A percentile compares a stretch with the other conserved stretches of the same genome.
phyloP scores from a whole-genome alignment of 1,139 yeast species.

The Suhomyces panamericanus region DNA sequence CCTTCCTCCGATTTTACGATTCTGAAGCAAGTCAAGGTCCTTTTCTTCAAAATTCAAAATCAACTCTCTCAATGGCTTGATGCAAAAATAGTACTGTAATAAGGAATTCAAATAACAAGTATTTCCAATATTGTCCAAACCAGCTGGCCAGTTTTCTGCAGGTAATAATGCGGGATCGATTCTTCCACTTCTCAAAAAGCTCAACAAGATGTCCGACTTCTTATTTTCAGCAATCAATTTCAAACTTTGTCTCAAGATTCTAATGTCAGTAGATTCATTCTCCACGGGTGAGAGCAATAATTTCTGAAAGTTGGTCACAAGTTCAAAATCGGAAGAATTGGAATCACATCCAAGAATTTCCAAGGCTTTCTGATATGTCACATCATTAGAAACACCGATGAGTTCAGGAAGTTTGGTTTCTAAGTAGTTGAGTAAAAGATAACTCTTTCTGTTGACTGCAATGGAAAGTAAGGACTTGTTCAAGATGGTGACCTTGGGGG shows the following conservation, averaged over 20 bases:
- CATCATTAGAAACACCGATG: slow-evolving; percentile 18
- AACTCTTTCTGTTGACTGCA: slow-evolving; percentile 43
- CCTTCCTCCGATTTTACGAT: slow-evolving; percentile 81
- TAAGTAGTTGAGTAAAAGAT: slow-evolving; percentile 46
- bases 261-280: slow-evolving; percentile 35
- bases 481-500: slow-evolving; percentile 42
- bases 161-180: slow-evolving; percentile 63
- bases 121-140: slow-evolving; percentile 90
- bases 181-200: slow-evolving; percentile 57
- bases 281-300: slow-evolving; percentile 20
- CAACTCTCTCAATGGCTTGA: slow-evolving; percentile 74
- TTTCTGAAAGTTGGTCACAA: slow-evolving; percentile 55
- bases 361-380: slow-evolving; percentile 38
- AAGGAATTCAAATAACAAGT: slow-evolving; percentile 92
- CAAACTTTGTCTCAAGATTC: slow-evolving; percentile 52
- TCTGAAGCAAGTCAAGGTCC: slow-evolving; percentile 17
- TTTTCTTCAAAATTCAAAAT: slow-evolving; percentile 53
- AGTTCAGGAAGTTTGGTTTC: slow-evolving; percentile 44
- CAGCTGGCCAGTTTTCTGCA: slow-evolving; percentile 79
- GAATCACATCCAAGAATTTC: slow-evolving; percentile 43
- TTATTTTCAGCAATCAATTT: slow-evolving; percentile 47
- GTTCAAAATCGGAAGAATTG: slow-evolving; percentile 54
- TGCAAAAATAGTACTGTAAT: slow-evolving; percentile 84
- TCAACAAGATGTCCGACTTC: slow-evolving; percentile 52
- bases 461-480: slow-evolving; percentile 42